Percentiles rank a stretch among this genome's conserved stretches.
phyloP scores from a whole-genome alignment of 1,284 basidiomycete genomes.

The Cryptococcus hybrid region DNA sequence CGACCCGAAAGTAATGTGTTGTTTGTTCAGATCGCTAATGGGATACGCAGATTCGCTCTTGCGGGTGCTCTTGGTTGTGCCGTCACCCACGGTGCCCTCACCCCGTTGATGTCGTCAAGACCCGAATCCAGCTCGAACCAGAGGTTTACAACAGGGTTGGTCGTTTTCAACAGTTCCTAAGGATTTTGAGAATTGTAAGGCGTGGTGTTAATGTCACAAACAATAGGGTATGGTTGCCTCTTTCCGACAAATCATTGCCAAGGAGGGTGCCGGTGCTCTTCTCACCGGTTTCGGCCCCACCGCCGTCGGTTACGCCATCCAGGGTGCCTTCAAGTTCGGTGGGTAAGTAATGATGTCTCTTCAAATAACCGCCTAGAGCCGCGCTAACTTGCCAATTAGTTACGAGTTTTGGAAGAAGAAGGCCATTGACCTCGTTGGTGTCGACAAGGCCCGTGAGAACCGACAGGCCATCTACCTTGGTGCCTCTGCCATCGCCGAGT shows the following conservation, averaged over 20 bases:
- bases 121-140: constrained; percentile 88
- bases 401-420: constrained; percentile 95
- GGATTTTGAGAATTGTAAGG: not conserved
- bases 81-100: constrained; percentile 89
- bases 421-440: constrained; percentile 80
- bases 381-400: constrained; percentile 15
- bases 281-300: constrained; percentile 94
- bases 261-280: constrained; percentile 80
- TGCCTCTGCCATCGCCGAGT: constrained; percentile 88
- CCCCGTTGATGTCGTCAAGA: constrained; percentile 93
- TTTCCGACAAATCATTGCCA: constrained; percentile 71
- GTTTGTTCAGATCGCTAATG: too few relatives aligned
- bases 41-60: constrained; percentile 55
- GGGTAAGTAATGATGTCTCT: constrained; percentile 50
- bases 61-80: constrained; percentile 92
- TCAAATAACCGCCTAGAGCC: not conserved
- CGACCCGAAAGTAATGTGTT: not conserved
- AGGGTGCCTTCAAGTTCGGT: constrained; percentile 96
- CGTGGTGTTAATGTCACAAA: not conserved
- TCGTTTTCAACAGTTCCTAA: constrained; percentile 4
- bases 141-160: constrained; percentile 58
- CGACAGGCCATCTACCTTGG: constrained; percentile 93
- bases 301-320: constrained; percentile 88
- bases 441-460: constrained; percentile 80
- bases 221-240: constrained; percentile 64